Conservation (phyloP, 768 basidiomycete genomes). For the Leccinum sublutescens region DNA sequence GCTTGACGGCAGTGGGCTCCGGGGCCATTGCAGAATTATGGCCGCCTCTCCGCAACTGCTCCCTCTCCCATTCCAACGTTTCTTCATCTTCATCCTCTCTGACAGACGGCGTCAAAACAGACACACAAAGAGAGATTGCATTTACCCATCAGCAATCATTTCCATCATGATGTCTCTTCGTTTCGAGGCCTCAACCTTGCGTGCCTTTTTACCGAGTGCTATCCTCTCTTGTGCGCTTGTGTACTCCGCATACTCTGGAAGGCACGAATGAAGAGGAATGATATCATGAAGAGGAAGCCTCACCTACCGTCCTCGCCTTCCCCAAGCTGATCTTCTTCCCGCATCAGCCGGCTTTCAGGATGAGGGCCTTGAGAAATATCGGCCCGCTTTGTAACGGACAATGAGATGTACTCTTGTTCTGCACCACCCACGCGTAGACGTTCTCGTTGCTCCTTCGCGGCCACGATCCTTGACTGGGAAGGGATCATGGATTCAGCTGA, state of each 20-base stretch:
- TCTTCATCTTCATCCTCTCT: constrained; percentile 86
- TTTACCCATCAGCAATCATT: constrained; percentile 80
- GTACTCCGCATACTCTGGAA: constrained; percentile 77
- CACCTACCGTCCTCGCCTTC: constrained; percentile 82
- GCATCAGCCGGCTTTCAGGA: constrained; percentile 76
- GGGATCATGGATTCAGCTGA: constrained; percentile 53
- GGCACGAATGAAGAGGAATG: constrained; percentile 10
- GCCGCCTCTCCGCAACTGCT: constrained; percentile 77
- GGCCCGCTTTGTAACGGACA: constrained; percentile 59
- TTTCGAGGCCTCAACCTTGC: constrained; percentile 66
- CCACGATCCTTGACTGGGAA: constrained; percentile 65
- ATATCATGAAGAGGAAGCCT: not conserved
- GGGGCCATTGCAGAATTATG: constrained; percentile 41
- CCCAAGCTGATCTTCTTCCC: constrained; percentile 87
- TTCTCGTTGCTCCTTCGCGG: constrained; percentile 75
- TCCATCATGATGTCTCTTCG: constrained; percentile 71
- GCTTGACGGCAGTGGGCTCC: constrained; percentile 42
- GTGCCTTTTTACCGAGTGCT: constrained; percentile 78
- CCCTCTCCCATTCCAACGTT: constrained; percentile 80
- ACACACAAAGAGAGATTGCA: constrained; percentile 11
- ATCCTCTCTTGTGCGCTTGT: constrained; percentile 87
- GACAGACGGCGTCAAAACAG: constrained; percentile 5
- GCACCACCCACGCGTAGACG: constrained; percentile 52
- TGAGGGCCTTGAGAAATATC: constrained; percentile 69
- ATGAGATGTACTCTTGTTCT: constrained; percentile 74